Evolutionary conservation across 805 yeast genomes (phyloP).

Genomic region (Hagleromyces aurorensis): DNA sequence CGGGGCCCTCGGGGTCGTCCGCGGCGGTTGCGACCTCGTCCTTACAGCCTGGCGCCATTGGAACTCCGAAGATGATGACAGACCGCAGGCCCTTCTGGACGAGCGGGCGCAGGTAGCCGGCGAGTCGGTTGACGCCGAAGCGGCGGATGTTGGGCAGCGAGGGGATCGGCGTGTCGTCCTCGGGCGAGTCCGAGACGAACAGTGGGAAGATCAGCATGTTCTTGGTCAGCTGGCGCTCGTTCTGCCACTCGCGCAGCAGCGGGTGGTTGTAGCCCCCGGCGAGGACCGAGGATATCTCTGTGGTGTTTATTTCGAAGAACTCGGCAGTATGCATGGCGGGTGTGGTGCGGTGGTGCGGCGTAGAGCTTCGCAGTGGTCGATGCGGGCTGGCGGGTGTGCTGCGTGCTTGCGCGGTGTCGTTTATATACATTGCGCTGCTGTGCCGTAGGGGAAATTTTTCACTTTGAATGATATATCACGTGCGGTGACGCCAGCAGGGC

Average conservation of each 20-base stretch:
- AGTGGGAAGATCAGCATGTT: constrained; percentile 90
- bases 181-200: constrained; percentile 71
- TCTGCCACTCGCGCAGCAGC: constrained; percentile 84
- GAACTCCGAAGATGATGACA: constrained; percentile 90
- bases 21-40: constrained; percentile 84
- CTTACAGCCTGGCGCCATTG: constrained; percentile 63
- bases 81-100: constrained; percentile 76
- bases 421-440: too few relatives aligned
- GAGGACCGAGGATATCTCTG: constrained; percentile 64
- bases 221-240: constrained; percentile 72
- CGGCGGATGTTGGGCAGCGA: constrained; percentile 85
- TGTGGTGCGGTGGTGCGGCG: too few relatives aligned
- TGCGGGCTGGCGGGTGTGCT: too few relatives aligned
- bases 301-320: constrained; percentile 48
- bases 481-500: too few relatives aligned
- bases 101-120: constrained; percentile 60
- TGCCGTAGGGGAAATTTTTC: too few relatives aligned
- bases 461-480: too few relatives aligned
- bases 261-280: constrained; percentile 96
- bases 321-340: constrained; percentile 69
- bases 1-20: constrained; percentile 95
- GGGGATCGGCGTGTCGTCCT: constrained; percentile 67
- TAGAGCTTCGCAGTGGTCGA: too few relatives aligned
- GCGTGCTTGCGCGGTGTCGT: too few relatives aligned
- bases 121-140: constrained; percentile 71